phyloP scores from a whole-genome alignment of 1,139 yeast species.

The Martiniozyma asiatica region DNA sequence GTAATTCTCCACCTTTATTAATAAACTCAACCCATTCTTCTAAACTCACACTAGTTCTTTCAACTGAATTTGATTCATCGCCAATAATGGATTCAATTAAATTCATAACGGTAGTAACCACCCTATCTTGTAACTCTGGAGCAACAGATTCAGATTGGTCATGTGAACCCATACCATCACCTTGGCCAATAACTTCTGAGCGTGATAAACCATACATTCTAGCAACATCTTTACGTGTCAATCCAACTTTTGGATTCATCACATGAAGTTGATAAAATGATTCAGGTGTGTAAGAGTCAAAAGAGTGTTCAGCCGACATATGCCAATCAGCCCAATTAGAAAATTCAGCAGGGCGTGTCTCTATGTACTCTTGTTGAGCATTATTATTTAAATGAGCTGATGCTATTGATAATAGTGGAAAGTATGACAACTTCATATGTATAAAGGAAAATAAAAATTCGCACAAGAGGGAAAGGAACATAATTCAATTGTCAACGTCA shows the following conservation, averaged over 20 bases:
- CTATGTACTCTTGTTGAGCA: slow-evolving; percentile 13
- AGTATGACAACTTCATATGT: no score
- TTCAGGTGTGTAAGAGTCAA: slow-evolving; percentile 61
- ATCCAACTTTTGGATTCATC: slow-evolving; percentile 45
- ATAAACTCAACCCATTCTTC: slow-evolving; percentile 67
- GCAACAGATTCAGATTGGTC: slow-evolving; percentile 49
- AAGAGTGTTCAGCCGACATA: slow-evolving; percentile 77
- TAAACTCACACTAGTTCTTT: slow-evolving; percentile 13
- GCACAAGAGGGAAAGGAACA: no score
- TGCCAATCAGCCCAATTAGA: slow-evolving; percentile 70
- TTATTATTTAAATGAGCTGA: no score
- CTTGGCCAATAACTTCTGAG: slow-evolving; percentile 69
- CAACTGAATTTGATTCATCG: slow-evolving; percentile 46
- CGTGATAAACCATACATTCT: slow-evolving; percentile 71
- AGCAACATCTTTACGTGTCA: slow-evolving; percentile 58
- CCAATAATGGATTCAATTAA: slow-evolving; percentile 47
- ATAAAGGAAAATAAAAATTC: no score
- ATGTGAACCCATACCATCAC: slow-evolving; percentile 81
- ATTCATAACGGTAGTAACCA: slow-evolving; percentile 40
- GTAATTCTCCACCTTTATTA: slow-evolving; percentile 56
- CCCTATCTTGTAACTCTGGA: slow-evolving; percentile 40
- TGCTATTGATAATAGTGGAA: no score
- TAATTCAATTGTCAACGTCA: no score
- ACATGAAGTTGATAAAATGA: slow-evolving; percentile 69
- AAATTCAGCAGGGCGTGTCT: slow-evolving; percentile 18